Conservation (phyloP, 2,329 filamentous ascomycete species). For the Ophiostoma piceae region DNA sequence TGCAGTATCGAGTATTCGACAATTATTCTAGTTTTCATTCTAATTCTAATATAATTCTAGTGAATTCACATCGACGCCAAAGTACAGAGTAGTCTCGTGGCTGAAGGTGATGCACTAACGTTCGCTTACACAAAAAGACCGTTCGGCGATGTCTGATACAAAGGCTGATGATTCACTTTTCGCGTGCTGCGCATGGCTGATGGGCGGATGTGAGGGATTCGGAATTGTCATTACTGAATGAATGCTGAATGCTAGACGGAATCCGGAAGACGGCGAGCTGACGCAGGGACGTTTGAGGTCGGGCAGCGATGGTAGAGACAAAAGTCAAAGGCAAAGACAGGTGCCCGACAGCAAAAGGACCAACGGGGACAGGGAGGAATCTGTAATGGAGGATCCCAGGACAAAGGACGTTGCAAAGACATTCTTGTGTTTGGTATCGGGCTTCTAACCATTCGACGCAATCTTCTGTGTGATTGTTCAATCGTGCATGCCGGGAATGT, state of each 20-base stretch:
- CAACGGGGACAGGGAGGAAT: constrained; percentile 1
- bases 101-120: not conserved
- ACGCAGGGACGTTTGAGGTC: not conserved
- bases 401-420: constrained; percentile 4
- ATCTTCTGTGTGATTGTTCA: not conserved
- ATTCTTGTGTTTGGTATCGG: not conserved
- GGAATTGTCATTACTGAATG: too few species aligned
- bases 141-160: constrained; percentile 8
- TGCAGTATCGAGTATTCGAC: too few species aligned
- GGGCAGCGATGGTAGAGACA: not conserved
- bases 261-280: constrained; percentile 8
- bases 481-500: constrained; percentile 7
- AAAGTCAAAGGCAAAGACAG: not conserved
- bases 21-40: too few species aligned
- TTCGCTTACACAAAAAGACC: constrained; percentile 6
- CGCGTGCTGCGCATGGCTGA: not conserved
- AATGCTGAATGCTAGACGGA: constrained; percentile 2
- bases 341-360: not conserved
- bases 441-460: not conserved
- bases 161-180: not conserved
- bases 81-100: not conserved
- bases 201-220: too few species aligned
- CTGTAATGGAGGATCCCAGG: not conserved
- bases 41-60: not conserved
- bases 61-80: not conserved